phyloP scores from a whole-genome alignment of 495 filamentous ascomycete genomes.

The Penicillium waksmanii region DNA sequence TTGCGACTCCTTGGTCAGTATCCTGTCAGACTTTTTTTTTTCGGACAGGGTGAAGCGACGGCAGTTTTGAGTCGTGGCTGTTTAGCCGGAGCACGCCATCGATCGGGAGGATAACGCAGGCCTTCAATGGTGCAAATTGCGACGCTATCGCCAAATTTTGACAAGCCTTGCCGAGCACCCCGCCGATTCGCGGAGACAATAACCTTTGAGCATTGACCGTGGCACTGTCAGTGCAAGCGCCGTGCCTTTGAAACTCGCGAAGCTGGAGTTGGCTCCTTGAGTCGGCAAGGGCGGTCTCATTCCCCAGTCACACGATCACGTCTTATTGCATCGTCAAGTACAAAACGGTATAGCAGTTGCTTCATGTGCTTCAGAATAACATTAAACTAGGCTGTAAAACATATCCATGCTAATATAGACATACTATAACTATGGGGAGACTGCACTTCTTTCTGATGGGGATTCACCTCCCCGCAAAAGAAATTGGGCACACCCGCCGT shows the following conservation, averaged over 20 bases:
- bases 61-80: neutral
- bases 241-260: neutral
- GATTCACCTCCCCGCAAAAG: too few species aligned
- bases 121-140: neutral
- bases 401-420: too few species aligned
- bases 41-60: neutral
- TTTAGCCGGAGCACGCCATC: constrained; percentile 21
- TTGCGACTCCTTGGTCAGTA: neutral
- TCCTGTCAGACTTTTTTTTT: constrained; percentile 1
- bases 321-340: too few species aligned
- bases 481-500: too few species aligned
- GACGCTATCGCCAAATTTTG: constrained; percentile 12
- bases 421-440: too few species aligned
- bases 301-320: neutral
- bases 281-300: neutral
- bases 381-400: too few species aligned
- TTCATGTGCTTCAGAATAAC: too few species aligned
- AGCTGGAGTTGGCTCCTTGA: neutral
- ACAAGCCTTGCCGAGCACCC: constrained; percentile 14
- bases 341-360: too few species aligned
- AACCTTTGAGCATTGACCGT: constrained; percentile 1
- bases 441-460: too few species aligned
- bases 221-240: neutral
- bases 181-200: constrained; percentile 7
- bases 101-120: constrained; percentile 6